These are phyloP conservation scores for Lenzites betulinus DNA, from an alignment of 768 basidiomycete genomes.

Conservation along the genomic window DNA sequence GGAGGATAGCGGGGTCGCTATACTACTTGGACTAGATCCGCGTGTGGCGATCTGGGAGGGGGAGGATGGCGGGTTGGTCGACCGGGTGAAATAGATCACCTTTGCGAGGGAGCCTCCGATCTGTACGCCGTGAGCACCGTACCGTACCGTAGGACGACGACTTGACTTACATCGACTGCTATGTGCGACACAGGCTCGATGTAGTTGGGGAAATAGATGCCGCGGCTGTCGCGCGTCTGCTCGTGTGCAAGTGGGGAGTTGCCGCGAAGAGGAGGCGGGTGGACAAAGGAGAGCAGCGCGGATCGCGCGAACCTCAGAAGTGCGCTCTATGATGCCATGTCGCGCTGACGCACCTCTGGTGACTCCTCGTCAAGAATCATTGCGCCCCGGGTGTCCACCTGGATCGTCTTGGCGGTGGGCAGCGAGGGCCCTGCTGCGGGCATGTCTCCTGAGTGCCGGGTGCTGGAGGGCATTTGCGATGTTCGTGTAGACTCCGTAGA, in stretches of 20 bases:
- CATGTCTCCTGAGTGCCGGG: conserved; percentile 1
- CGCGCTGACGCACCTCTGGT: conserved; percentile 67
- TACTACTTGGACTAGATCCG: conserved; percentile 52
- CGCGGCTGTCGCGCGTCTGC: conserved; percentile 90
- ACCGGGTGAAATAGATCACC: conserved; percentile 97
- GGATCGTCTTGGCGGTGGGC: conserved; percentile 84
- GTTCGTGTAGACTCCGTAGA: neutral
- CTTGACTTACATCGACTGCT: conserved; percentile 84
- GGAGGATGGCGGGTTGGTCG: conserved; percentile 80
- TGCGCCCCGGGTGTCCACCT: conserved; percentile 93
- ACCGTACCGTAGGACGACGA: conserved; percentile 12
- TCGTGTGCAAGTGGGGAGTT: conserved; percentile 11
- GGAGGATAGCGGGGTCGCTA: conserved; percentile 38
- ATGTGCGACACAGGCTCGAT: conserved; percentile 98
- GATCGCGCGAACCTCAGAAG: conserved; percentile 16
- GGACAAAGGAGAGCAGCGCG: neutral
- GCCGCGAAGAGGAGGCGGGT: neutral
- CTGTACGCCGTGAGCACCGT: conserved; percentile 48
- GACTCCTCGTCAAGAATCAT: conserved; percentile 94
- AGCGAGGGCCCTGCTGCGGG: conserved; percentile 55
- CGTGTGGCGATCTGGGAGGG: conserved; percentile 65
- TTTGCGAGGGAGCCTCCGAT: conserved; percentile 97
- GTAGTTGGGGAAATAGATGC: conserved; percentile 96
- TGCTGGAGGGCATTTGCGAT: neutral
- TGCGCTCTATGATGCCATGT: conserved; percentile 3